Conservation (phyloP, 2,329 filamentous ascomycete species). For the Hypoxylon rubiginosum region DNA sequence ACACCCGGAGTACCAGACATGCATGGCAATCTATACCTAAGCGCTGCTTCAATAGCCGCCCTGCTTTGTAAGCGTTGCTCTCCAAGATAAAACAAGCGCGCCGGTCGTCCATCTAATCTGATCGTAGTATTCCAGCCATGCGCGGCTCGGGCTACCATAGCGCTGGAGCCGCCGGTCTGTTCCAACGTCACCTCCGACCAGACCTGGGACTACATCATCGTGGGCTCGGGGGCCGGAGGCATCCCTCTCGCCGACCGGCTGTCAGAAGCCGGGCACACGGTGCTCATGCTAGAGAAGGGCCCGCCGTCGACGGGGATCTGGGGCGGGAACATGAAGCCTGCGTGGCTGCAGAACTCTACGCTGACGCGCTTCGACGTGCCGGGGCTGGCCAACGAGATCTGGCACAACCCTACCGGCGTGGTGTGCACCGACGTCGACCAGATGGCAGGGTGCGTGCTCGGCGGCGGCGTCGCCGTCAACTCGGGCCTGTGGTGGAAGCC, state of each 20-base stretch:
- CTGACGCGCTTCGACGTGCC: constrained; percentile 78
- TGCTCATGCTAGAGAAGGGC: constrained; percentile 71
- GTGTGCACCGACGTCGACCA: constrained; percentile 76
- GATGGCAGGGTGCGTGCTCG: constrained; percentile 77
- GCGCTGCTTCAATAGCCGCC: constrained; percentile 33
- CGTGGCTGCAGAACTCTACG: constrained; percentile 71
- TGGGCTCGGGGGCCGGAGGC: constrained; percentile 70
- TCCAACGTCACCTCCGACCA: constrained; percentile 39
- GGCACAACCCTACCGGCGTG: constrained; percentile 70
- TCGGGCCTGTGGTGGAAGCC: constrained; percentile 77
- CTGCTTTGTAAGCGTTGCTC: constrained; percentile 36
- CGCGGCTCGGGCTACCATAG: constrained; percentile 40
- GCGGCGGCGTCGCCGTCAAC: constrained; percentile 74
- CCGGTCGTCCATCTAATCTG: constrained; percentile 23
- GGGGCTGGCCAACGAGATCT: constrained; percentile 77
- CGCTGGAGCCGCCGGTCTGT: constrained; percentile 44
- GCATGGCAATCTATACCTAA: constrained; percentile 30
- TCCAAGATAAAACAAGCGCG: constrained; percentile 1
- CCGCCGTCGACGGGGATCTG: constrained; percentile 72
- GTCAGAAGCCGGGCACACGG: constrained; percentile 71
- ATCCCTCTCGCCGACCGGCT: constrained; percentile 70
- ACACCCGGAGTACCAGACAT: constrained; percentile 28
- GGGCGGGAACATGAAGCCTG: constrained; percentile 69
- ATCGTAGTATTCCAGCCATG: constrained; percentile 40
- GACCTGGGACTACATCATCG: constrained; percentile 70